Percentiles rank a stretch among this genome's conserved stretches.
These are phyloP conservation scores for Saccharomycopsis sp. DNA, from an alignment of 805 yeast species.

Conservation along the genomic window DNA sequence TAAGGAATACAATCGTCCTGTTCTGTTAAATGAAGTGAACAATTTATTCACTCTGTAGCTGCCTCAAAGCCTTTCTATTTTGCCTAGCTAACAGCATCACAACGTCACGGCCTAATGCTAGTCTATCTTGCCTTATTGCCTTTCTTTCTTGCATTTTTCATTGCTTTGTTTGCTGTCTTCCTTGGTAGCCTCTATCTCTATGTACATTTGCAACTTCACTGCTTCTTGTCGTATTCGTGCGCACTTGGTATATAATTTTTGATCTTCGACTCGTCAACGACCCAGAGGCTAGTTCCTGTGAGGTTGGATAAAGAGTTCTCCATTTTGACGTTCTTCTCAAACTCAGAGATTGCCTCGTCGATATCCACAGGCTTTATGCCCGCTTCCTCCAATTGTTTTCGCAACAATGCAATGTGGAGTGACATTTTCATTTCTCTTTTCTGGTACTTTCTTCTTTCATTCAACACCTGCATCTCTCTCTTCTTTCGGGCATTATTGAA, in stretches of 20 bases:
- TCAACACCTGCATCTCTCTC: slow-evolving; percentile 44
- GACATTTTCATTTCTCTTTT: slow-evolving; percentile 53
- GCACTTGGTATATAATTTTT: slow-evolving; percentile 51
- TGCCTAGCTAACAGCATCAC: no score
- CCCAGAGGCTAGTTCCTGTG: slow-evolving; percentile 52
- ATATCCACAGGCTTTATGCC: slow-evolving; percentile 54
- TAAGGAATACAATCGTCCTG: no score
- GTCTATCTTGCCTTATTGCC: no score
- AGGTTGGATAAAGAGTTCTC: slow-evolving; percentile 50
- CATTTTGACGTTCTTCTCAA: slow-evolving; percentile 51
- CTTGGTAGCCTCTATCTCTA: no score
- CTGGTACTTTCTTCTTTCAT: slow-evolving; percentile 43
- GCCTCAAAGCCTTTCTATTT: no score
- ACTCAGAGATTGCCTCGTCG: slow-evolving; percentile 46
- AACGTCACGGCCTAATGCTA: no score
- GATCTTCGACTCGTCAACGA: slow-evolving; percentile 43
- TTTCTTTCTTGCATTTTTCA: no score
- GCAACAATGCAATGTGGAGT: slow-evolving; percentile 57
- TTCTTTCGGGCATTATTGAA: slow-evolving; percentile 45
- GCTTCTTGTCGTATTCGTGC: slow-evolving; percentile 49
- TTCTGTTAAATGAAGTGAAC: no score
- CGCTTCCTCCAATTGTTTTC: slow-evolving; percentile 51
- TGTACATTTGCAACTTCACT: neutral
- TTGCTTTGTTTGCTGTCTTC: no score
- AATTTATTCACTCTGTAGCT: no score